Conservation (phyloP, 2,329 filamentous ascomycete genomes). For the Fusarium sp. region DNA sequence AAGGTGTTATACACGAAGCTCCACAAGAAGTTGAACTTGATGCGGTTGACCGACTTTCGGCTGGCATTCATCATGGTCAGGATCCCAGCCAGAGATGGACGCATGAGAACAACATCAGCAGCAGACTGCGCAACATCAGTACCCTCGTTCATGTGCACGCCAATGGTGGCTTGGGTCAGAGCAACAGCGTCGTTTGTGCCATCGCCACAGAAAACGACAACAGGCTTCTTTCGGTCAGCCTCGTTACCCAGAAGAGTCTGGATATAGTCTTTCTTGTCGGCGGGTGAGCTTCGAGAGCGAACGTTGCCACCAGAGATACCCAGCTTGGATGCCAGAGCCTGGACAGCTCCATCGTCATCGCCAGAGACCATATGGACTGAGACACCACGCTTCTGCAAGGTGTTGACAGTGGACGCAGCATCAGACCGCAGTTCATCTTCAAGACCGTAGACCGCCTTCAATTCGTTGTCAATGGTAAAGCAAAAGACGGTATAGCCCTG, state of each 20-base stretch:
- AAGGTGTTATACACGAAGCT: constrained; percentile 76
- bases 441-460: constrained; percentile 59
- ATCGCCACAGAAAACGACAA: constrained; percentile 79
- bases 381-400: constrained; percentile 54
- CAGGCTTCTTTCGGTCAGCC: constrained; percentile 38
- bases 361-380: constrained; percentile 63
- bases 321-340: constrained; percentile 53
- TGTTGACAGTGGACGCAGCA: constrained; percentile 49
- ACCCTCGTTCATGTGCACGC: constrained; percentile 73
- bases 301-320: constrained; percentile 53
- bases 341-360: constrained; percentile 64
- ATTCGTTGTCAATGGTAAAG: constrained; percentile 52
- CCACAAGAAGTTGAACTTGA: constrained; percentile 78
- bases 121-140: constrained; percentile 75
- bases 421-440: constrained; percentile 60
- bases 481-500: constrained; percentile 60
- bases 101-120: constrained; percentile 77
- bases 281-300: constrained; percentile 57
- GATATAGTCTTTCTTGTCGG: constrained; percentile 61
- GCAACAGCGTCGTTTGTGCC: constrained; percentile 84
- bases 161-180: constrained; percentile 76
- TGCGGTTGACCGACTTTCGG: constrained; percentile 57
- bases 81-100: constrained; percentile 66
- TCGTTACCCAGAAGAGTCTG: constrained; percentile 47
- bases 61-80: constrained; percentile 68